Base-by-base conservation (phyloP, 352 stramenopile species). In the Phytophthora pseudosyringae region DNA sequence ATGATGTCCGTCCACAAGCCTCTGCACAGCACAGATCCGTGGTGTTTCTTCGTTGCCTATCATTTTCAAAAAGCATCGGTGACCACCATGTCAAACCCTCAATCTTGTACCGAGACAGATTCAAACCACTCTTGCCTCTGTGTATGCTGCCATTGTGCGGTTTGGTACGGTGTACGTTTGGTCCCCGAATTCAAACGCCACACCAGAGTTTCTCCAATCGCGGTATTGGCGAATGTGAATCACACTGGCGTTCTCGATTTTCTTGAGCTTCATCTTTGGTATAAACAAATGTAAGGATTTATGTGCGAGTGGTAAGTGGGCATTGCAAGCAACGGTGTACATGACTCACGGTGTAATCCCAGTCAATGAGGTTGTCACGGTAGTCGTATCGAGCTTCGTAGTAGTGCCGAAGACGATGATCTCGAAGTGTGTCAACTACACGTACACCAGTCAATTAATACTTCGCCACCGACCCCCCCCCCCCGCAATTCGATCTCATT, bases 141-240 rank as follows among this genome's bases (percentile, higher is more conserved):
- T 92, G 67, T 97, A 98, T 35, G 88, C 78, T 1, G 89, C 81
- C 85, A 98, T 94, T 2, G 89, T 97, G 26, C 85, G 81, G 57
- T 98, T 99, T 2, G 93, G 90, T 40, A 86, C 58, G 16, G 85
- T 89, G 73, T 98, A 98, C 1, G 72, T 77, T 68, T 97, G 88
- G 68, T 98, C 91, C 8, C 93, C 95, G 69, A 98, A 98, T 82
- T 99, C 93, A 61, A 97, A 99, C 28, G 95, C 94, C 49, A 98
- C 72, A 44, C 95, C 95, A 11, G 80, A 86, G 64, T 98, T 91
- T 55, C 96, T 84, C 95, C 95, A 99, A 25, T 90, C 67, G 31
- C 82, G 79, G 64, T 95, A 99, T 73, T 98, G 94, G 8, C 78
- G 88, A 59, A 94, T 85, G 71, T 98, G 95, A 61, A 98, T 96